Conservation (phyloP, 108 stramenopile genomes). For the Pseudonitzschia pungens region DNA sequence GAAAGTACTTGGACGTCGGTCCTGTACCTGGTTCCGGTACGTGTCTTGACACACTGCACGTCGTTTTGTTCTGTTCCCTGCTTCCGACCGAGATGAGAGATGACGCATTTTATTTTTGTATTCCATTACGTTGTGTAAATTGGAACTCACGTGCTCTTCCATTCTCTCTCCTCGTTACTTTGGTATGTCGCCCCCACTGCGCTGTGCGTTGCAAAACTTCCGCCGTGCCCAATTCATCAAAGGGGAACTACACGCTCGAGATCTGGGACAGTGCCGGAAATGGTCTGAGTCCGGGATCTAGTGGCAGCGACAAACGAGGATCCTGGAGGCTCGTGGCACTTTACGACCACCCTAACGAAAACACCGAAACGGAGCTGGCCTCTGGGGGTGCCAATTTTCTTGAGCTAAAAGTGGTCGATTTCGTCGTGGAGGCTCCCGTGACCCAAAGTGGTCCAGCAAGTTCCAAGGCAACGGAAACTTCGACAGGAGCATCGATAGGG, state of each 20-base stretch:
- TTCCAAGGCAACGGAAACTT: neutral
- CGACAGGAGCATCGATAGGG: neutral
- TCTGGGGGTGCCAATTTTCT: slow-evolving; percentile 2
- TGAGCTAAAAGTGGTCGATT: neutral
- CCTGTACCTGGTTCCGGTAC: neutral
- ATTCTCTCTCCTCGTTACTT: too few species aligned
- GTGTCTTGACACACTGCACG: neutral
- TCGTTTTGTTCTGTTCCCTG: too few species aligned
- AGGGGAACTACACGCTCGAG: neutral
- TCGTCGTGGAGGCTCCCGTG: neutral
- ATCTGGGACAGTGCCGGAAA: neutral
- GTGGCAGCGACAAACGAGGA: neutral
- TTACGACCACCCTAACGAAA: neutral
- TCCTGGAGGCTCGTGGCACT: neutral
- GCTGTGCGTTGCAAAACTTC: too few species aligned
- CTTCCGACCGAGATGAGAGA: too few species aligned
- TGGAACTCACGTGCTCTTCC: too few species aligned
- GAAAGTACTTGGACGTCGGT: neutral
- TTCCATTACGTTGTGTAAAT: too few species aligned
- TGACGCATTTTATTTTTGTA: too few species aligned
- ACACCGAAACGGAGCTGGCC: slow-evolving; percentile 1
- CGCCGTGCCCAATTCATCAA: neutral
- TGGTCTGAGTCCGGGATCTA: neutral
- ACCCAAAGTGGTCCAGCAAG: neutral
- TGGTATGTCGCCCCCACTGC: too few species aligned